A percentile compares a stretch with the other conserved stretches of the same genome.
phyloP scores from a whole-genome alignment of 1,284 basidiomycete genomes.

The Cryptococcus hybrid region DNA sequence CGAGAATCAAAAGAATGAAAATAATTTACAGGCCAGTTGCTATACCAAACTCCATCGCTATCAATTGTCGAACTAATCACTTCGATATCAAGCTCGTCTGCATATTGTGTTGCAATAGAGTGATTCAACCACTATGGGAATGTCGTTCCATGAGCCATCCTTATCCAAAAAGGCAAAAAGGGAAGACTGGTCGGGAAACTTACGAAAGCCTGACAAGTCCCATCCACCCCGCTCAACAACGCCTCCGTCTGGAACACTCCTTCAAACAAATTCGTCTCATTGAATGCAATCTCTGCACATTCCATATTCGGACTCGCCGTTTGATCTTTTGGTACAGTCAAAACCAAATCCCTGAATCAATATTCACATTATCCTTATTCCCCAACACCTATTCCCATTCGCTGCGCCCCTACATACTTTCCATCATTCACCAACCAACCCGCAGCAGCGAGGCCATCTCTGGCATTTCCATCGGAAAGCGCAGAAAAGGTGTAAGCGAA shows the following conservation, averaged over 20 bases:
- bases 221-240: constrained; percentile 1
- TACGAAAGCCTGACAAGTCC: constrained; percentile 12
- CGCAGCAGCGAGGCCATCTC: background rate
- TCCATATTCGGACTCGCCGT: constrained; percentile 2
- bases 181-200: background rate
- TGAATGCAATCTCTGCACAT: constrained; percentile 11
- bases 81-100: constrained; percentile 13
- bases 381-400: constrained; percentile 1
- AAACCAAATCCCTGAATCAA: constrained; percentile 3
- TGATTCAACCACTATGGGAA: constrained; percentile 13
- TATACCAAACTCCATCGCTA: background rate
- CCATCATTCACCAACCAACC: constrained; percentile 5
- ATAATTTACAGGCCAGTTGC: background rate
- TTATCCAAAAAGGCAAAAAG: no score
- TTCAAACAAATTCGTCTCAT: constrained; percentile 3
- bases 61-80: constrained; percentile 4
- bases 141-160: constrained; percentile 1
- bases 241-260: constrained; percentile 15
- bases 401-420: constrained; percentile 1
- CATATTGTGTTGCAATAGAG: constrained; percentile 2
- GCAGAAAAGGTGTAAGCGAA: constrained; percentile 6
- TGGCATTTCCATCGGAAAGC: background rate
- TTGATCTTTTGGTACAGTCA: constrained; percentile 8
- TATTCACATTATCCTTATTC: background rate
- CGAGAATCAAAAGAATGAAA: background rate